Percentiles rank a stretch among this genome's conserved stretches.
Evolutionary conservation across 2,329 filamentous ascomycete species (phyloP).

Genomic region (Emmonsiellopsis sp.): DNA sequence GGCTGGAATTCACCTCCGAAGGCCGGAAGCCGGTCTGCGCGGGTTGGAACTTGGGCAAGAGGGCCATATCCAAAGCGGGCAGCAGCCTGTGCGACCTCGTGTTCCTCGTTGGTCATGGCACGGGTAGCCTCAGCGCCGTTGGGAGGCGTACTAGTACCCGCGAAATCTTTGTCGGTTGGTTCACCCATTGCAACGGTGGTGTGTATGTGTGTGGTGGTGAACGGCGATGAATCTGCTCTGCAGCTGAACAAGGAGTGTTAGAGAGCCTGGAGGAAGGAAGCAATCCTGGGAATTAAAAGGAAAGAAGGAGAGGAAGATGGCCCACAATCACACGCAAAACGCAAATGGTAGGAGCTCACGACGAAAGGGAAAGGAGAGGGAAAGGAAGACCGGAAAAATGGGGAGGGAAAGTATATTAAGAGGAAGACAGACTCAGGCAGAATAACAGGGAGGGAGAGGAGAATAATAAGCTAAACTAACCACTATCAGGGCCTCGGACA

Average conservation of each 20-base stretch:
- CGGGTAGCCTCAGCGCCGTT: background rate
- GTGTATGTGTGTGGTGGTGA: background rate
- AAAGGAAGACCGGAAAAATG: background rate
- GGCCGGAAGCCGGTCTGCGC: slow-evolving; percentile 44
- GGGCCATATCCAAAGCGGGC: slow-evolving; percentile 44
- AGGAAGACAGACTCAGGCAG: background rate
- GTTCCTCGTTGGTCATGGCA: slow-evolving; percentile 36
- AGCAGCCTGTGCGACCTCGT: slow-evolving; percentile 34
- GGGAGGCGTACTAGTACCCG: background rate
- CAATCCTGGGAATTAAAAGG: background rate
- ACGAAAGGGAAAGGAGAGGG: background rate
- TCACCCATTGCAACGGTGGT: background rate
- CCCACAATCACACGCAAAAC: background rate
- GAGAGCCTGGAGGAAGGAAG: background rate
- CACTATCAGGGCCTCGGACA: background rate
- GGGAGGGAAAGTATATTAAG: background rate
- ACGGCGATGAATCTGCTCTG: background rate
- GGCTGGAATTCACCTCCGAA: slow-evolving; percentile 69
- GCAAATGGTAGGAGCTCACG: background rate
- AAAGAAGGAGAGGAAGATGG: background rate
- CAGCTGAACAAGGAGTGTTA: background rate
- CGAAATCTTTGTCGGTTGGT: slow-evolving; percentile 3
- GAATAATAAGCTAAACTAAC: background rate
- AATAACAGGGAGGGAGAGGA: background rate
- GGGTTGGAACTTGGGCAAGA: slow-evolving; percentile 41